These are phyloP conservation scores for Pisolithus sp. DNA, from an alignment of 768 basidiomycete species.

Conservation along the genomic window DNA sequence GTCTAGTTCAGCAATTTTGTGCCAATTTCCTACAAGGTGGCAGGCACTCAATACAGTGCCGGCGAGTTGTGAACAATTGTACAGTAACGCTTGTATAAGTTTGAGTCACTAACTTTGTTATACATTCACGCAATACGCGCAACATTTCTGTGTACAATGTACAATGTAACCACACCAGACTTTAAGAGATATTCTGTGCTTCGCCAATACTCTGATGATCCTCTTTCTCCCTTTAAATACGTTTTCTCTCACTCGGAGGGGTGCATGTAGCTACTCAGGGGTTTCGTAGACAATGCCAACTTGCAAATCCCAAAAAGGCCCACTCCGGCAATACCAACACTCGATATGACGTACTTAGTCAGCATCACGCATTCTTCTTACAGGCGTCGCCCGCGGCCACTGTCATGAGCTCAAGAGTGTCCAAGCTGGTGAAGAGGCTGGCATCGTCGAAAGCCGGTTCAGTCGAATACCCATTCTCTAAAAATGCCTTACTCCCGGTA, in stretches of 20 bases:
- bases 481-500: slow-evolving; percentile 50
- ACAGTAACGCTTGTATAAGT: slow-evolving; percentile 65
- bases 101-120: slow-evolving; percentile 80
- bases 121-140: slow-evolving; percentile 79
- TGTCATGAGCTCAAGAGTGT: slow-evolving; percentile 9
- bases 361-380: neutral
- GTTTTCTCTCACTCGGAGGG: no score
- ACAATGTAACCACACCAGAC: slow-evolving; percentile 34
- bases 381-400: neutral
- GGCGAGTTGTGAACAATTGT: slow-evolving; percentile 69
- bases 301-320: no score
- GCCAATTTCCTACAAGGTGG: slow-evolving; percentile 65
- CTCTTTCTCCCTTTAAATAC: no score
- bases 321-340: neutral
- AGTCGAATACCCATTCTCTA: slow-evolving; percentile 64
- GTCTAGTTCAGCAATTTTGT: slow-evolving; percentile 73
- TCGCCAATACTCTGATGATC: no score
- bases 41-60: no score
- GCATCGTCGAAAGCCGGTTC: slow-evolving; percentile 18
- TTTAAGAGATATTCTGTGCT: no score
- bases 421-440: slow-evolving; percentile 12
- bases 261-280: no score
- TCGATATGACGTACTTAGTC: neutral
- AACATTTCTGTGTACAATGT: slow-evolving; percentile 90
- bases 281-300: no score